phyloP scores from a whole-genome alignment of 176 grass and related monocot genomes.

The Juncus effusus region DNA sequence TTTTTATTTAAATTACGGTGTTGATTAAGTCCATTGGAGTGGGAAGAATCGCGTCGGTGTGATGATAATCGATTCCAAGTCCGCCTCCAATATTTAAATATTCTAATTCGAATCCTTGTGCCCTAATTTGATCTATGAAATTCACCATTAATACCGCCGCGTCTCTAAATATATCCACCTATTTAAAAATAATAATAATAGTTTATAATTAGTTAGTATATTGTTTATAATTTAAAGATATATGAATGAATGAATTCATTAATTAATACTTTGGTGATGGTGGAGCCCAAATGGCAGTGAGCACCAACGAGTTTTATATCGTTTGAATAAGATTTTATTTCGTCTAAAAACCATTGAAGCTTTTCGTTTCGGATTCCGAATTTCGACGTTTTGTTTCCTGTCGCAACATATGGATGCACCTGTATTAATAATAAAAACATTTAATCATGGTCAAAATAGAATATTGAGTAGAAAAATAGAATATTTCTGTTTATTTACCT shows the following conservation, averaged over 20 bases:
- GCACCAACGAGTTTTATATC: constrained; percentile 88
- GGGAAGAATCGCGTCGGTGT: constrained; percentile 62
- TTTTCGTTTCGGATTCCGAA: constrained; percentile 98
- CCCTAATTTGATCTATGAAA: constrained; percentile 82
- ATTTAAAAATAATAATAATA: constrained; percentile 2
- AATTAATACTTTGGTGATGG: constrained; percentile 75
- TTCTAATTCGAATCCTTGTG: constrained; percentile 86
- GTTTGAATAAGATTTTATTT: constrained; percentile 68
- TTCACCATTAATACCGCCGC: constrained; percentile 93
- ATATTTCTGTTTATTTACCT: constrained; percentile 35
- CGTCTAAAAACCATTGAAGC: constrained; percentile 94
- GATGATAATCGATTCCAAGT: constrained; percentile 94
- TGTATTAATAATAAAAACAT: constrained; percentile 21
- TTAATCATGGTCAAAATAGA: background rate
- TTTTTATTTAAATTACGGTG: constrained; percentile 47
- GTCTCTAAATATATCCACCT: constrained; percentile 99
- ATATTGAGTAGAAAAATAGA: background rate
- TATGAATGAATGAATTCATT: too few relatives aligned
- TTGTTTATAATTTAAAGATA: too few relatives aligned
- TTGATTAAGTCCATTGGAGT: constrained; percentile 94
- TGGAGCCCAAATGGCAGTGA: constrained; percentile 94
- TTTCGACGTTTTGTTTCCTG: constrained; percentile 97
- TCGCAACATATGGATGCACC: constrained; percentile 99
- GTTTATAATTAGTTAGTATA: too few relatives aligned
- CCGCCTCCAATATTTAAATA: constrained; percentile 96